Evolutionary conservation across 1,284 basidiomycete species (phyloP).

Genomic region (Cryptococcus sp.): DNA sequence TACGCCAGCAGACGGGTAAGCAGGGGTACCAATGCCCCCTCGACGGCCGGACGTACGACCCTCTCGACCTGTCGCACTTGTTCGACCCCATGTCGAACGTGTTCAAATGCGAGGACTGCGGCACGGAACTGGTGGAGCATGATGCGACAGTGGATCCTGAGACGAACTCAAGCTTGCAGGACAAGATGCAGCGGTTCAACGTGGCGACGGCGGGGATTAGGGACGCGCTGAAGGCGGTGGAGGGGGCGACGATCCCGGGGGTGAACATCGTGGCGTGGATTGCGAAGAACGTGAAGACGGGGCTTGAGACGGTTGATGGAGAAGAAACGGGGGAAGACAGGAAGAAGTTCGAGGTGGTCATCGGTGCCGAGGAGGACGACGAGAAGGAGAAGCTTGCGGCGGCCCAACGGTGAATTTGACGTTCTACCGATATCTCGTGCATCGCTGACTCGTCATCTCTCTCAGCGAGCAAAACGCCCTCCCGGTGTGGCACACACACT

Average conservation of each 20-base stretch:
- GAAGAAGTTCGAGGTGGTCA: constrained; percentile 62
- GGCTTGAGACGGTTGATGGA: constrained; percentile 66
- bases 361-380: constrained; percentile 79
- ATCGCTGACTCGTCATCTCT: background rate
- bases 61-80: constrained; percentile 82
- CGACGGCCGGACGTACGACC: constrained; percentile 78
- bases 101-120: constrained; percentile 57
- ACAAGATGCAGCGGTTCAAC: constrained; percentile 94
- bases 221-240: constrained; percentile 81
- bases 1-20: constrained; percentile 84
- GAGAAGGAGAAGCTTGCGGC: constrained; percentile 67
- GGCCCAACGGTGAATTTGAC: constrained; percentile 58
- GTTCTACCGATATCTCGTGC: background rate
- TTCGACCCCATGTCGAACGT: constrained; percentile 47
- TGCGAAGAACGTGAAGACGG: constrained; percentile 39
- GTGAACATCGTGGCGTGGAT: constrained; percentile 46
- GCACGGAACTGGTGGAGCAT: constrained; percentile 80
- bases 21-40: constrained; percentile 93
- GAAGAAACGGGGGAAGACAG: constrained; percentile 59
- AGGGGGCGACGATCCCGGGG: constrained; percentile 55
- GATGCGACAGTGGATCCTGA: constrained; percentile 62
- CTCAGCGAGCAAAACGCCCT: constrained; percentile 75
- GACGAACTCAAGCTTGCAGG: constrained; percentile 76
- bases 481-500: constrained; percentile 89
- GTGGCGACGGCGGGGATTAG: constrained; percentile 81